These are phyloP conservation scores for Termitomyces sp. DNA, from an alignment of 1,284 basidiomycete genomes.

Conservation along the genomic window DNA sequence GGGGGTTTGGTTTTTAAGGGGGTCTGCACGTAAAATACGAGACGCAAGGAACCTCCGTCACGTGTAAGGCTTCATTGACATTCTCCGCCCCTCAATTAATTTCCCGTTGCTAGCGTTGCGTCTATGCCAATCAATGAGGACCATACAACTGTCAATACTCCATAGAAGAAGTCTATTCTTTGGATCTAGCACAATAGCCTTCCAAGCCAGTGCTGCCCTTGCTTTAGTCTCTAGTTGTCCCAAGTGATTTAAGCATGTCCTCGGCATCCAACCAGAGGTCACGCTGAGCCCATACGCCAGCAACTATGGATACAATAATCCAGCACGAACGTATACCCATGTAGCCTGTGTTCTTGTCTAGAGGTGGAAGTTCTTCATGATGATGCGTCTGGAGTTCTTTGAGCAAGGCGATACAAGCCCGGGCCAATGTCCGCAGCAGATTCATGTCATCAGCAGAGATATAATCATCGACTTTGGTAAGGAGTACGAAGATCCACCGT, in stretches of 20 bases:
- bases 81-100: background rate
- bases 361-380: constrained; percentile 8
- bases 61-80: constrained; percentile 13
- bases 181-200: background rate
- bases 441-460: constrained; percentile 78
- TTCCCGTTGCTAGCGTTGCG: background rate
- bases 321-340: constrained; percentile 70
- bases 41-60: constrained; percentile 12
- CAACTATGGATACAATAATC: constrained; percentile 74
- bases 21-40: constrained; percentile 9
- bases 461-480: constrained; percentile 68
- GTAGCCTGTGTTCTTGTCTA: constrained; percentile 13
- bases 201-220: background rate
- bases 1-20: constrained; percentile 13
- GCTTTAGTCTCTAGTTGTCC: constrained; percentile 7
- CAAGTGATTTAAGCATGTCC: constrained; percentile 32
- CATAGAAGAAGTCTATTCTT: constrained; percentile 1
- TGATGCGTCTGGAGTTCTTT: constrained; percentile 30
- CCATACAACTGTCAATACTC: constrained; percentile 7
- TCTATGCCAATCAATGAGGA: constrained; percentile 4
- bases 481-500: constrained; percentile 80
- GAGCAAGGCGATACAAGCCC: constrained; percentile 63
- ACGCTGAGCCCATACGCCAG: constrained; percentile 78
- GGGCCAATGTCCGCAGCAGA: constrained; percentile 71
- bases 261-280: constrained; percentile 84